Conservation (phyloP, 75 land plant genomes). For the Gnetum montanum region DNA sequence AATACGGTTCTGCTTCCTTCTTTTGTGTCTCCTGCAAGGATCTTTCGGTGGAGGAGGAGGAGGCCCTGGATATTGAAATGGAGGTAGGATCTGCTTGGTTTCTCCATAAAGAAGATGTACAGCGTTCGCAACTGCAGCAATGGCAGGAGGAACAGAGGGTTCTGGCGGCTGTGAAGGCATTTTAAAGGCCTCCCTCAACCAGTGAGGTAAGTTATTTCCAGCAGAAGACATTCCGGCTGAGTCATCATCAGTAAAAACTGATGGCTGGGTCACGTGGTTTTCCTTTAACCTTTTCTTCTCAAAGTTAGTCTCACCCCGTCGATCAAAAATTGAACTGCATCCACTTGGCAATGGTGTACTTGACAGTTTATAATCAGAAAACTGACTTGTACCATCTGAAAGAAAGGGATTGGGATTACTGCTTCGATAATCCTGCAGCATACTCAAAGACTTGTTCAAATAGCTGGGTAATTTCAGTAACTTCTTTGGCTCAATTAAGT, state of each 20-base stretch:
- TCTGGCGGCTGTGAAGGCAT: constrained; percentile 33
- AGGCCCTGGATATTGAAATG: constrained; percentile 61
- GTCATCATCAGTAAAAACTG: constrained; percentile 9
- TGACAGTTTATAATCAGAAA: not conserved
- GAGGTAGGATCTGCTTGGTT: constrained; percentile 51
- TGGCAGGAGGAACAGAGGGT: constrained; percentile 62
- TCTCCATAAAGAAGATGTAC: constrained; percentile 68
- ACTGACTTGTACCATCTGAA: constrained; percentile 1
- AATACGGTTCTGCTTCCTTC: constrained; percentile 27
- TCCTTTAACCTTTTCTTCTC: constrained; percentile 8
- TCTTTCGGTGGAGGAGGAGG: constrained; percentile 61
- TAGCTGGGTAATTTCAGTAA: constrained; percentile 33
- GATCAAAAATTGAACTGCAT: constrained; percentile 2
- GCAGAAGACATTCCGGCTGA: constrained; percentile 16
- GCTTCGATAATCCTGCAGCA: constrained; percentile 16
- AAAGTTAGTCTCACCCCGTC: constrained; percentile 6
- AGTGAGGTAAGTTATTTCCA: constrained; percentile 73
- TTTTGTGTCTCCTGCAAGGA: constrained; percentile 37
- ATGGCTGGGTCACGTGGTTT: not conserved
- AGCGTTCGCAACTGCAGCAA: constrained; percentile 84
- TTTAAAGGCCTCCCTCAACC: constrained; percentile 89
- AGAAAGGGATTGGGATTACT: not conserved
- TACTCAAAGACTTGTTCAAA: constrained; percentile 26
- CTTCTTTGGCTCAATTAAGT: constrained; percentile 12
- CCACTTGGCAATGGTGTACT: constrained; percentile 1